Percentiles rank a stretch among this genome's conserved stretches.
phyloP scores from a whole-genome alignment of 768 basidiomycete species.

The Strobilomyces echinocephalus region DNA sequence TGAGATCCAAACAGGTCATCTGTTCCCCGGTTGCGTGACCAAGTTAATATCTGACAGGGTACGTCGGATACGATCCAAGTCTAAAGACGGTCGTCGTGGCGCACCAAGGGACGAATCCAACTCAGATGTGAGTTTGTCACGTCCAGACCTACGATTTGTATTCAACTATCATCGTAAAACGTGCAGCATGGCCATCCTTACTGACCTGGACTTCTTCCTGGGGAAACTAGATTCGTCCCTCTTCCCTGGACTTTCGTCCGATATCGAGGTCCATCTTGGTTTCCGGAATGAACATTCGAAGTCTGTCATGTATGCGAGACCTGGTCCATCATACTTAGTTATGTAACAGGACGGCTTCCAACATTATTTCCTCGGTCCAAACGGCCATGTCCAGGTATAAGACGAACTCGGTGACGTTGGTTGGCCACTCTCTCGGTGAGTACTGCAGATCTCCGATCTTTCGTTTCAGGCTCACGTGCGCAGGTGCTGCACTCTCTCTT shows the following conservation, averaged over 20 bases:
- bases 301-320: conserved; percentile 25
- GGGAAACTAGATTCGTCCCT: conserved; percentile 32
- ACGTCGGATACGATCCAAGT: conserved; percentile 45
- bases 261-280: conserved; percentile 42
- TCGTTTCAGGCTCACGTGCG: not conserved
- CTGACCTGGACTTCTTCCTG: conserved; percentile 35
- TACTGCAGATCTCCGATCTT: not conserved
- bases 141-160: conserved; percentile 28
- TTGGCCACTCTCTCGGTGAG: conserved; percentile 42
- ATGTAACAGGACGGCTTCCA: conserved; percentile 36
- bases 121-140: conserved; percentile 36
- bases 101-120: conserved; percentile 33
- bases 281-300: conserved; percentile 41
- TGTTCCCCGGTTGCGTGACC: not conserved
- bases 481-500: conserved; percentile 32
- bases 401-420: conserved; percentile 36
- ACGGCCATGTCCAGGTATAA: conserved; percentile 32
- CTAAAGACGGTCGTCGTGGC: conserved; percentile 34
- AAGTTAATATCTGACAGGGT: conserved; percentile 34
- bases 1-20: conserved; percentile 22
- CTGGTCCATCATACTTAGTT: conserved; percentile 21
- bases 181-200: conserved; percentile 28
- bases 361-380: conserved; percentile 40
- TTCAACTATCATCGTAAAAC: not conserved
- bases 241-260: conserved; percentile 42